Evolutionary conservation across 305 asterid species (phyloP), one percentile per base, ranked within the genome.

Genomic region (Nicotiana rustica): DNA sequence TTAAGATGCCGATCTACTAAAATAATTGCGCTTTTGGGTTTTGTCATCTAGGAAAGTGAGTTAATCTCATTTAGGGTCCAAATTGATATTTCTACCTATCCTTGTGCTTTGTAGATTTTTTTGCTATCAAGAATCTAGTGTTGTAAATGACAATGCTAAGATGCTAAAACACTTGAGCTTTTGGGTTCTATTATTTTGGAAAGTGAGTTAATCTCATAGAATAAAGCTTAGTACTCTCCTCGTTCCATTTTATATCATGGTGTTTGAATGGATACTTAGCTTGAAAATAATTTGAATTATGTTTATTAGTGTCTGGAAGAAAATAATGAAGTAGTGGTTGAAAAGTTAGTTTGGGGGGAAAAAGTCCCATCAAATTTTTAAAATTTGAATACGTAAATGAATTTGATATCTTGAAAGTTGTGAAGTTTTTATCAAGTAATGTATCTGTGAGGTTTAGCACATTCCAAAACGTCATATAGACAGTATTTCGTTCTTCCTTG

Each of bases 401-500:
- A 59, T 59, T 17, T 59, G 25, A 59, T 59, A 59, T n/a, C 64
- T 59, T 17, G 18, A 17, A 5, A 17, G 64, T 57, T 57, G 17
- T 57, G 21, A 57, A 57, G 10, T 7, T 17, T 57, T 2, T 69
- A 69, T 69, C 77, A 69, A 38, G 77, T 38, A 69, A 69, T 62
- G 31, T 29, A 36, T 36, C 77, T 9, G 41, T 38, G 57, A 38
- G 57, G 77, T 69, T 38, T 69, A n/a, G 3, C 41, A 69, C 57
- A 38, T 69, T 38, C 44, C 2, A 17, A 69, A 69, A 38, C 5
- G n/a, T 18, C 77, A 69, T 38, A n/a, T 14, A 69, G 57, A 41
- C 35, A 5, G 5, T 41, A 69, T 41, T 4, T 69, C n/a, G 19
- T 69, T 69, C 77, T 69, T 69, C 77, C 77, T 38, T 38, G 33